These are phyloP conservation scores for Saprolegnia parasitica DNA, from an alignment of 352 stramenopile genomes.

Conservation along the genomic window DNA sequence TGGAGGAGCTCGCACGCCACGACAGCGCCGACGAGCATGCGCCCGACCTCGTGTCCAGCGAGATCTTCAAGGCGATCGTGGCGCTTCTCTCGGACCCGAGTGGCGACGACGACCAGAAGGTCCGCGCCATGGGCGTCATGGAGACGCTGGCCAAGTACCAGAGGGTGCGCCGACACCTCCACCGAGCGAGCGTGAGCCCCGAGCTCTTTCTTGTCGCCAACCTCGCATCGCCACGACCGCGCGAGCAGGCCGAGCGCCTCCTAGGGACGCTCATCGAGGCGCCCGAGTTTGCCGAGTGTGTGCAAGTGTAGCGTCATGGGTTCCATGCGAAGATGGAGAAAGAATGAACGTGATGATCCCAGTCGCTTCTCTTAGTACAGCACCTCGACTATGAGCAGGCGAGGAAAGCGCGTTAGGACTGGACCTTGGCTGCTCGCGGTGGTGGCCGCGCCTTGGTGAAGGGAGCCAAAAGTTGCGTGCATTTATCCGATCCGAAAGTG, in stretches of 20 bases:
- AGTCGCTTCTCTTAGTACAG: no score
- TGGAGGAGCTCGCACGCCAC: neutral
- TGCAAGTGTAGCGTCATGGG: no score
- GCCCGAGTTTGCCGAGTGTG: slow-evolving; percentile 21
- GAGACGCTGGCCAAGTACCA: slow-evolving; percentile 21
- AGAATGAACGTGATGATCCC: no score
- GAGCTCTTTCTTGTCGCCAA: slow-evolving; percentile 25
- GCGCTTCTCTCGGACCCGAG: neutral
- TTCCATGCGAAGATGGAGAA: no score
- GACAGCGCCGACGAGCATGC: neutral
- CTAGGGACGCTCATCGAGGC: slow-evolving; percentile 10
- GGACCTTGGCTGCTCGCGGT: neutral
- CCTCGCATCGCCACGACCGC: slow-evolving; percentile 1
- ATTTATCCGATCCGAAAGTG: neutral
- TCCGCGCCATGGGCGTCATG: slow-evolving; percentile 23
- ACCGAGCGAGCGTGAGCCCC: slow-evolving; percentile 18
- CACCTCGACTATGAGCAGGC: no score
- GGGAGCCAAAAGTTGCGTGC: neutral
- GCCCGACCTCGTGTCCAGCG: slow-evolving; percentile 2
- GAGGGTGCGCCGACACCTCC: slow-evolving; percentile 12
- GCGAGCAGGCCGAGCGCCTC: slow-evolving; percentile 22
- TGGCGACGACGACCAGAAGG: slow-evolving; percentile 17
- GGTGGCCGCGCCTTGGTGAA: neutral
- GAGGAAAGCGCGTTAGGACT: neutral
- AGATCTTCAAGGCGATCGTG: slow-evolving; percentile 23